phyloP scores from a whole-genome alignment of 2,329 filamentous ascomycete species.

The Botryotinia convoluta region DNA sequence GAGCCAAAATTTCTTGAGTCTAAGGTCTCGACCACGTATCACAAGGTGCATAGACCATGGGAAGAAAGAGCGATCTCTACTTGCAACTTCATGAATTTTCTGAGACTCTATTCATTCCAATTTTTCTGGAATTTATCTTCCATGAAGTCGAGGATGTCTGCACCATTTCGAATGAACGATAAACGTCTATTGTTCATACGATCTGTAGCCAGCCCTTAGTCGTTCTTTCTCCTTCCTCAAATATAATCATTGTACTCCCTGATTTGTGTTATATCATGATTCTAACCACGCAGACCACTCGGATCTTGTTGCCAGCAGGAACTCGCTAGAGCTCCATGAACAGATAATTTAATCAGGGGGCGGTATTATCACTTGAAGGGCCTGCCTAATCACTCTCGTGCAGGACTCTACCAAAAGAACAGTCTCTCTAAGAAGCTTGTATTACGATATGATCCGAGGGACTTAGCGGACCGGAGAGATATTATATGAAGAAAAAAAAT shows the following conservation, averaged over 20 bases:
- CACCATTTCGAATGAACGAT: neutral
- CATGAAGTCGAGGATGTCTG: no score
- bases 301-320: neutral
- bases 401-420: neutral
- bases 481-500: rapidly evolving
- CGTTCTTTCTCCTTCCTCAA: neutral
- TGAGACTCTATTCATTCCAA: neutral
- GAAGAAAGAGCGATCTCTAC: neutral
- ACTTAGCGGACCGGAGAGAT: neutral
- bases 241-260: neutral
- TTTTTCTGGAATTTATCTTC: neutral
- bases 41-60: neutral
- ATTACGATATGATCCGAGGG: neutral
- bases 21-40: neutral
- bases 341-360: neutral
- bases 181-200: rapidly evolving
- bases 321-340: neutral
- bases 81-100: neutral
- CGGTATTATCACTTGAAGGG: neutral
- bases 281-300: neutral
- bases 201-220: neutral
- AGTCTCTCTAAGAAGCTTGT: neutral
- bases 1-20: neutral
- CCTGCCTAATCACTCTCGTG: neutral
- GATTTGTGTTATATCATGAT: neutral